phyloP scores from a whole-genome alignment of 257 asterid species.

The Nicotiana otophora region DNA sequence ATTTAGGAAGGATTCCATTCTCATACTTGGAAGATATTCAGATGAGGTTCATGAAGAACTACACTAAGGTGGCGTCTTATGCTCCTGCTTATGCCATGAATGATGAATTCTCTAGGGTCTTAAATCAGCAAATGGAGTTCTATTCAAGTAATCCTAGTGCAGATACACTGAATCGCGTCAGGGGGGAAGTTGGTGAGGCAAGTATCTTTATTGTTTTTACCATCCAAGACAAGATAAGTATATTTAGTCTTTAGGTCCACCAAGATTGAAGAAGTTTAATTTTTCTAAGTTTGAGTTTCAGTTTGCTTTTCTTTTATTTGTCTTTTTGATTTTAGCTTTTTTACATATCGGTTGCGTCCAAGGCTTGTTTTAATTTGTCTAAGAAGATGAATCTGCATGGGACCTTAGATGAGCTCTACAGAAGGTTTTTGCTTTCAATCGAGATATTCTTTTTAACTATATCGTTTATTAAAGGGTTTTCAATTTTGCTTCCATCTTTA shows the following conservation, averaged over 20 bases:
- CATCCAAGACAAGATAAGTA: background rate
- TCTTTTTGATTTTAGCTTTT: background rate
- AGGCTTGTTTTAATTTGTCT: background rate
- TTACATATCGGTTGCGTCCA: background rate
- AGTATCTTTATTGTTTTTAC: slow-evolving; percentile 17
- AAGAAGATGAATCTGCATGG: background rate
- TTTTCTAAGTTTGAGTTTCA: background rate
- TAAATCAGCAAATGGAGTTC: no score
- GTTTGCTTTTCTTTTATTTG: background rate
- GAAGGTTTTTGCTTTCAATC: background rate
- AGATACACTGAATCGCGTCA: no score
- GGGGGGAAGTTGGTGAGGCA: slow-evolving; percentile 74
- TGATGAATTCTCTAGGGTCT: no score
- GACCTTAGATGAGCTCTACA: background rate
- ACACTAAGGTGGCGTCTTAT: no score
- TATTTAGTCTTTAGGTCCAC: background rate
- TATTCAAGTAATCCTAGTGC: no score
- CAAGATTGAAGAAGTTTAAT: background rate
- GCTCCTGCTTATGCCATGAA: no score
- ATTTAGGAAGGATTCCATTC: no score
- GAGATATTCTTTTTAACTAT: no score
- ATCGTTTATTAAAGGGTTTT: no score
- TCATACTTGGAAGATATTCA: no score
- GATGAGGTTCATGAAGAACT: no score
- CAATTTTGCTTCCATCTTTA: background rate